These are phyloP conservation scores for Monilinia vaccinii-corymbosi DNA, from an alignment of 2,329 filamentous ascomycete species.

Conservation along the genomic window DNA sequence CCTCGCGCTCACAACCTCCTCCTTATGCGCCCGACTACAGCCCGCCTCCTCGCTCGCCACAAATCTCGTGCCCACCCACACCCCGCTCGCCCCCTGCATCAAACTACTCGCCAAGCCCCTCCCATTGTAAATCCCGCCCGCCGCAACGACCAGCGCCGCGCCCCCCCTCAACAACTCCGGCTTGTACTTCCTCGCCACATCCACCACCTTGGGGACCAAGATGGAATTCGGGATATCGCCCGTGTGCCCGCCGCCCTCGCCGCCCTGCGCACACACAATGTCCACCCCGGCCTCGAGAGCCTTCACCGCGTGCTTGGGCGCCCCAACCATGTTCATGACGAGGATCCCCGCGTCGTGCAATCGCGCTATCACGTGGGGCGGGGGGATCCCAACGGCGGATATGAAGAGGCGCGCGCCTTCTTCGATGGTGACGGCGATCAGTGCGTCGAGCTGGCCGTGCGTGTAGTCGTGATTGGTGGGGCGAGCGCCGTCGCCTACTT, in stretches of 20 bases:
- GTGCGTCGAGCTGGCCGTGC: conserved; percentile 73
- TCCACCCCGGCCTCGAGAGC: conserved; percentile 81
- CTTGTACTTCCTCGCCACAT: conserved; percentile 54
- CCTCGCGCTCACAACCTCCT: conserved; percentile 68
- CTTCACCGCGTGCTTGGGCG: conserved; percentile 84
- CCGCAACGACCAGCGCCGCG: conserved; percentile 74
- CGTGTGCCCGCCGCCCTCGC: conserved; percentile 89
- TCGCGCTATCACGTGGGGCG: conserved; percentile 59
- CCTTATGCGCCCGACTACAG: conserved; percentile 74
- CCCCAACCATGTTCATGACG: conserved; percentile 96
- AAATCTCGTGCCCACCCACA: conserved; percentile 93
- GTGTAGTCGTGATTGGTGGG: conserved; percentile 97
- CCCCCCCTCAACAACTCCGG: conserved; percentile 60
- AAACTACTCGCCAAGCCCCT: conserved; percentile 70
- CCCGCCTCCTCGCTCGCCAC: conserved; percentile 76
- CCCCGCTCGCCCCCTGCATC: conserved; percentile 80
- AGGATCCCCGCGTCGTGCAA: conserved; percentile 73
- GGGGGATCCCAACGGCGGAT: conserved; percentile 79
- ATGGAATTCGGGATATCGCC: conserved; percentile 81
- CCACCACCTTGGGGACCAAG: conserved; percentile 77
- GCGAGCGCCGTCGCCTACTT: conserved; percentile 73
- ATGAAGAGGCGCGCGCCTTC: conserved; percentile 83
- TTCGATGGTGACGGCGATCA: conserved; percentile 78
- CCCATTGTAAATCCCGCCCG: conserved; percentile 80
- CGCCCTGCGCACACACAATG: conserved; percentile 84